A percentile compares a stretch with the other conserved stretches of the same genome.
phyloP scores from a whole-genome alignment of 2,329 filamentous ascomycete species.

The Pestalotiopsis sp. region DNA sequence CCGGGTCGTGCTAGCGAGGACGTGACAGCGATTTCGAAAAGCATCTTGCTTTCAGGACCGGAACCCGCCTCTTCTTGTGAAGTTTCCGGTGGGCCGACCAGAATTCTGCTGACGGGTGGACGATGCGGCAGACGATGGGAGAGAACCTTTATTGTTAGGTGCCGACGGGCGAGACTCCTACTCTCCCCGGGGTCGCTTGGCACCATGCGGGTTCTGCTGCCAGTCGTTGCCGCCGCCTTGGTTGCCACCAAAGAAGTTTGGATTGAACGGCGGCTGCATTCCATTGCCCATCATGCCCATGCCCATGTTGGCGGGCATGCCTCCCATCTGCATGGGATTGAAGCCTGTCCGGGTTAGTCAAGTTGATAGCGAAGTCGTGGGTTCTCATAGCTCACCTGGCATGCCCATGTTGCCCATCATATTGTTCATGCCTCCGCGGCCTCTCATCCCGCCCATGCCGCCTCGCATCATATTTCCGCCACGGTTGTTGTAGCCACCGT shows the following conservation, averaged over 20 bases:
- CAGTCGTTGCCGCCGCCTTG: slow-evolving; percentile 34
- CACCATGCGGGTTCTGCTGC: slow-evolving; percentile 36
- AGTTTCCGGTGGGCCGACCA: no score
- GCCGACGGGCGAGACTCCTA: slow-evolving; percentile 17
- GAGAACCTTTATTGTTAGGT: background rate
- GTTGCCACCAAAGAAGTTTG: slow-evolving; percentile 33
- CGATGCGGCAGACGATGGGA: background rate
- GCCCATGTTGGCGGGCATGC: slow-evolving; percentile 19
- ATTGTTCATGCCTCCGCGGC: slow-evolving; percentile 31
- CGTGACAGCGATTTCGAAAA: no score
- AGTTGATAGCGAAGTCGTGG: no score
- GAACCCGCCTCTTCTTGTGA: no score
- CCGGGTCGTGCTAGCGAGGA: no score
- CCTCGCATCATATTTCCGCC: slow-evolving; percentile 35
- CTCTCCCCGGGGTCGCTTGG: slow-evolving; percentile 34
- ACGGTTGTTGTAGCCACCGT: slow-evolving; percentile 31
- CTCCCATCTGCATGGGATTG: slow-evolving; percentile 14
- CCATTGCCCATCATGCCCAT: slow-evolving; percentile 24
- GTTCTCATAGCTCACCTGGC: background rate
- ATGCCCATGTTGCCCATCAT: slow-evolving; percentile 32
- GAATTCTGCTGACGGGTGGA: background rate
- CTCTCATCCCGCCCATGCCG: slow-evolving; percentile 32
- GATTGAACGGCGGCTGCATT: slow-evolving; percentile 33
- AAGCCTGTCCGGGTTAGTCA: background rate
- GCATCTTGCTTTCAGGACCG: no score